These are phyloP conservation scores for Plasmodium inui DNA, from an alignment of 169 alveolate genomes.

Conservation along the genomic window DNA sequence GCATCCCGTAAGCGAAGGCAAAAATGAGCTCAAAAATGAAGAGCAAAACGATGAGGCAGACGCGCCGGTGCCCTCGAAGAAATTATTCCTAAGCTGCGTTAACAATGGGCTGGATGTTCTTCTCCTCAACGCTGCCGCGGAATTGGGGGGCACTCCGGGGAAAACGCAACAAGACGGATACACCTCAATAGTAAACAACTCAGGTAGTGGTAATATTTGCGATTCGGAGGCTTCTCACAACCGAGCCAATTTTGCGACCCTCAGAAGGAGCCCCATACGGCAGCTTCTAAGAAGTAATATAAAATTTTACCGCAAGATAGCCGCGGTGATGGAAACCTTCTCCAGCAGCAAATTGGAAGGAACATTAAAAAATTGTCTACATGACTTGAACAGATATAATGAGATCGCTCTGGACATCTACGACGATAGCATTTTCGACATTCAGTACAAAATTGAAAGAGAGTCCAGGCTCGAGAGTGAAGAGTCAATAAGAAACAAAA, in stretches of 20 bases:
- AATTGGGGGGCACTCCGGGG: background rate
- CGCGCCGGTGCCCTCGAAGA: background rate
- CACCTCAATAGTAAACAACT: background rate
- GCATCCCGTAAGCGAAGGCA: background rate
- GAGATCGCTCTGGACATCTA: slow-evolving; percentile 27
- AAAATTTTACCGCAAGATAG: slow-evolving; percentile 1
- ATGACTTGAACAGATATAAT: slow-evolving; percentile 16
- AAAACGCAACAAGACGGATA: background rate
- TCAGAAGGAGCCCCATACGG: background rate
- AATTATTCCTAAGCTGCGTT: slow-evolving; percentile 20
- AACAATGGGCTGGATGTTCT: slow-evolving; percentile 19
- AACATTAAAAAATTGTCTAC: slow-evolving; percentile 2
- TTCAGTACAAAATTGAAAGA: slow-evolving; percentile 25
- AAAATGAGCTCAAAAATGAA: background rate
- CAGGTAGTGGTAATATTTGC: background rate
- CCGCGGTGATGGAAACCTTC: slow-evolving; percentile 2
- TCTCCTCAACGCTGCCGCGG: slow-evolving; percentile 12
- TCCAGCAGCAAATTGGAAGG: background rate
- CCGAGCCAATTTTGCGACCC: background rate
- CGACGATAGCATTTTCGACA: slow-evolving; percentile 42
- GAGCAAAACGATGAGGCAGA: background rate
- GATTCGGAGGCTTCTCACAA: background rate
- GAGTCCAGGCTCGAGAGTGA: slow-evolving; percentile 43
- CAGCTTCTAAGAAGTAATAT: slow-evolving; percentile 4
- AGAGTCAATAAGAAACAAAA: slow-evolving; percentile 49